Evolutionary conservation across 352 stramenopile genomes (phyloP), one percentile per base, ranked within the genome.

Genomic region (Phytophthora rubi): DNA sequence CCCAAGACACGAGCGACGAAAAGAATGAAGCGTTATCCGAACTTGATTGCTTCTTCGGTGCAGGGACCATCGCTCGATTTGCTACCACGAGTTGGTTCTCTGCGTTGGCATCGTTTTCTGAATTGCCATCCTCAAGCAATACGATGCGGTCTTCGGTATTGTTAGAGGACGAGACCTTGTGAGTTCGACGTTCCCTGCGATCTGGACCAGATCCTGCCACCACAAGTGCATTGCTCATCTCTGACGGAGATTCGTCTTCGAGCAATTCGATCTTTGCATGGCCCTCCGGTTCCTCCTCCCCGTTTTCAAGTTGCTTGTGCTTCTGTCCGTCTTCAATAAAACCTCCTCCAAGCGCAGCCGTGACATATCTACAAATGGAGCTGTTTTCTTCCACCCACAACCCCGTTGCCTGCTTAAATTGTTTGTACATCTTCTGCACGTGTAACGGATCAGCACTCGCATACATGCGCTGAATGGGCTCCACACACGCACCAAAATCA

Each of bases 401-500:
- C 9, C 88, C 88, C 16, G 88, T 94, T 15, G 86, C 85, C 45
- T 93, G 80, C 26, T 90, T 89, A 61, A 95, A 95, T 71, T 95
- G 85, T 73, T 92, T 90, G 70, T 91, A 92, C 81, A 95, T 88
- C 70, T 92, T 91, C 71, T 95, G 86, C 18, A 95, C 88, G 47
- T 93, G 84, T 32, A 87, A 35, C 6, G 88, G 88, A 44, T 95
- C 88, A 30, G 86, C 86, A 60, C 88, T 95, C 28, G 83, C 83
- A 68, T 95, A 91, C 74, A 96, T 94, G n/a, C 82, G 82, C 66
- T 96, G 88, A 62, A 96, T 94, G 16, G 88, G 88, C 60, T 96
- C 86, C 15, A 91, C 80, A 62, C 86, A 94, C 15, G 88, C 88
- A 13, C 82, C 84, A 78, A 96, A 93, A 76, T 96, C 88, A 54